Base-by-base conservation (phyloP, 768 basidiomycete genomes). In the Tylopilus vinaceipallidus region DNA sequence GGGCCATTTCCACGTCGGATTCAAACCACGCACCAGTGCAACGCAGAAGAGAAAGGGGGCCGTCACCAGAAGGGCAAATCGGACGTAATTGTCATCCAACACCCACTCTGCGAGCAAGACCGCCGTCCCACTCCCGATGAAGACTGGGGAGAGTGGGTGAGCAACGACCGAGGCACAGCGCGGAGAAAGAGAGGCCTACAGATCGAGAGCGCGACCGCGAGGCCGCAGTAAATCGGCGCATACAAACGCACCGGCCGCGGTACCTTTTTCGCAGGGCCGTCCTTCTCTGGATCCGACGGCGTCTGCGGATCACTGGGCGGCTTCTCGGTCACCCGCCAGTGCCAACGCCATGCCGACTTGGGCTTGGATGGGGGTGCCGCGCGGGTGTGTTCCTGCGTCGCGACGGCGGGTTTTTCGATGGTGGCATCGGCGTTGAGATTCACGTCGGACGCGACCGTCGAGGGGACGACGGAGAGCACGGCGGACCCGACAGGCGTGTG, bases 21-120 rank as follows among this genome's bases (percentile, higher is more conserved):
- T 12, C 13, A 13, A 29, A 44, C 19, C n/a, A 47, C 78, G 64
- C 58, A 88, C 87, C 62, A 91, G 62, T 4, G 86, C 79, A 5
- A 93, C 78, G 50, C 84, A 91, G 59, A 88, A 78, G 2, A 94
- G 70, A 66, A 90, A 83, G 0, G 91, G 91, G 0, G 76, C 57
- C 1, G 86, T 81, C 14, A 64, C 75, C 8, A 90, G 50, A 1
- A 95, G 74, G 3, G 75, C 77, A 53, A 94, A 90, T 6, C 91
- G 83, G 16, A 54, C 60, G 55, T 75, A 82, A 42, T 70, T 66
- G 17, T 75, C 67, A 62, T 93, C 92, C 30, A 90, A 71, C 9
- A 79, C 72, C 63, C 75, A 86, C 64, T 93, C 89, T 22, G 79
- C 71, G n/a, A 93, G 64, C 34, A 88, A 60, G 20, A 78, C 68